phyloP scores from a whole-genome alignment of 805 yeast species.

The Zygoascus tannicola region DNA sequence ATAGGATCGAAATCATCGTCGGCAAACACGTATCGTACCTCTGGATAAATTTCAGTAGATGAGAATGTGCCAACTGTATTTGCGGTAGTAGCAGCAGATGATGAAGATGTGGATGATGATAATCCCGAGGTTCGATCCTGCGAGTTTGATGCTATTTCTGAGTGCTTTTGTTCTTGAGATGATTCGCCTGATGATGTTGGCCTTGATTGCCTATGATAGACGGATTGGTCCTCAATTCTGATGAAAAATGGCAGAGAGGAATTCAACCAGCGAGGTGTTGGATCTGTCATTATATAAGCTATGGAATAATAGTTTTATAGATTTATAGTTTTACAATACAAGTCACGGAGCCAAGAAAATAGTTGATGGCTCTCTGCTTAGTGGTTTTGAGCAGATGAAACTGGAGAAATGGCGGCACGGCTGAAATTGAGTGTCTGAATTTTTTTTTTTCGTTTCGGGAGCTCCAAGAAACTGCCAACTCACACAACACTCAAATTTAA shows the following conservation, averaged over 20 bases:
- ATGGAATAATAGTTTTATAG: too few species aligned
- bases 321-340: too few species aligned
- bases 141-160: not conserved
- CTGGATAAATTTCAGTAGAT: constrained; percentile 25
- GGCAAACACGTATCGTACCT: constrained; percentile 28
- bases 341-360: too few species aligned
- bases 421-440: too few species aligned
- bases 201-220: not conserved
- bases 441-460: too few species aligned
- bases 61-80: not conserved
- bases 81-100: not conserved
- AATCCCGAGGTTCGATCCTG: not conserved
- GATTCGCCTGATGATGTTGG: not conserved
- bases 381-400: too few species aligned
- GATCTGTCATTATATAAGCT: too few species aligned
- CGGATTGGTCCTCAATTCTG: constrained; percentile 12
- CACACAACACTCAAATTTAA: too few species aligned
- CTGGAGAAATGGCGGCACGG: too few species aligned
- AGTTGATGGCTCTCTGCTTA: too few species aligned
- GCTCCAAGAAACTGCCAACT: too few species aligned
- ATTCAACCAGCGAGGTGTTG: too few species aligned
- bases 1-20: constrained; percentile 31
- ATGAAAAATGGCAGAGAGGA: constrained; percentile 20
- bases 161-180: not conserved
- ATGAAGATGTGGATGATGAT: not conserved